Percentiles rank a stretch among this genome's conserved stretches.
phyloP scores from a whole-genome alignment of 768 basidiomycete genomes.

The Tremella mesenterica region DNA sequence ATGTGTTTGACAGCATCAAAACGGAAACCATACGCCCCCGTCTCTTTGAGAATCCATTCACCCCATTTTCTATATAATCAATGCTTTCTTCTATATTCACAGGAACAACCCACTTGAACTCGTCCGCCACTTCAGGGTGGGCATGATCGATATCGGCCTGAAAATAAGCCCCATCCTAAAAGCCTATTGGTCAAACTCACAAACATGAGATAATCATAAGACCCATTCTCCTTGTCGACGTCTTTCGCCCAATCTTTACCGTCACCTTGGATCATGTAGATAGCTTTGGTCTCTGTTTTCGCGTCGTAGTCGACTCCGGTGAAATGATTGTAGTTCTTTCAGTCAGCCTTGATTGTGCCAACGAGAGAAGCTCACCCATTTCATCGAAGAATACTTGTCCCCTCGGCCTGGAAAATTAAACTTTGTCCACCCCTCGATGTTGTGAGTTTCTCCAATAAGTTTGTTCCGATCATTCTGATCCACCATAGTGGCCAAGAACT shows the following conservation, averaged over 20 bases:
- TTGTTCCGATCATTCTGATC: constrained; percentile 60
- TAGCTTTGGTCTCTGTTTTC: constrained; percentile 51
- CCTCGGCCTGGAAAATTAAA: constrained; percentile 74
- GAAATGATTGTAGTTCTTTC: constrained; percentile 52
- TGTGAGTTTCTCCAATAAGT: constrained; percentile 53
- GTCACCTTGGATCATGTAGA: constrained; percentile 61
- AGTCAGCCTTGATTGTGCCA: constrained; percentile 4
- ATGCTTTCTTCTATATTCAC: background rate
- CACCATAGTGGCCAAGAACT: constrained; percentile 61
- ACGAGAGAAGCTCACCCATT: constrained; percentile 19
- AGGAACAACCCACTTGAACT: constrained; percentile 47
- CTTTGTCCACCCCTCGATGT: constrained; percentile 59
- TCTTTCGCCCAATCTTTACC: constrained; percentile 69
- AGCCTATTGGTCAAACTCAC: constrained; percentile 13
- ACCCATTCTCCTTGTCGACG: constrained; percentile 68
- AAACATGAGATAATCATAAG: constrained; percentile 43
- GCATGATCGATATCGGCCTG: constrained; percentile 56
- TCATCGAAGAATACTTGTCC: constrained; percentile 48
- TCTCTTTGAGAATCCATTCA: constrained; percentile 59
- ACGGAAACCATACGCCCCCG: constrained; percentile 58
- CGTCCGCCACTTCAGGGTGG: constrained; percentile 68
- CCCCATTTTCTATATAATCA: constrained; percentile 53
- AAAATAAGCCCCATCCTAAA: background rate
- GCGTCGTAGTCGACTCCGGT: constrained; percentile 80
- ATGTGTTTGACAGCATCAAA: constrained; percentile 84